A percentile compares a stretch with the other conserved stretches of the same genome.
phyloP scores from a whole-genome alignment of 805 yeast genomes.

The Saccharomycopsis malanga region DNA sequence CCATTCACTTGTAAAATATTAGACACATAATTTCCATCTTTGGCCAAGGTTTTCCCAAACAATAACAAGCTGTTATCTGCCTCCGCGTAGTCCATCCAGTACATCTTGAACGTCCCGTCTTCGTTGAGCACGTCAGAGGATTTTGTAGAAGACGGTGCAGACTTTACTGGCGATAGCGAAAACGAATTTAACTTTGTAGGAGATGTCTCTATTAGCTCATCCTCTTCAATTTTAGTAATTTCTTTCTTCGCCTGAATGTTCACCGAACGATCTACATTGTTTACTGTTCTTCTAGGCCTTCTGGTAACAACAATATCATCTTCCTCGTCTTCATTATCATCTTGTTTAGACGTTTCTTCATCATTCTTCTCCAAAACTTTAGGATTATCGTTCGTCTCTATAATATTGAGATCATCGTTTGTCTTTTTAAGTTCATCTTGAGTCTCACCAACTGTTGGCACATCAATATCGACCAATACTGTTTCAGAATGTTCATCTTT shows the following conservation, averaged over 20 bases:
- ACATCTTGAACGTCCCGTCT: slow-evolving; percentile 58
- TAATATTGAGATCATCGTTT: too few relatives aligned
- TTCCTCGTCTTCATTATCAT: slow-evolving; percentile 47
- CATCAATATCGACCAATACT: background rate
- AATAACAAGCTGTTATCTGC: slow-evolving; percentile 59
- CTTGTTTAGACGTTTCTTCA: too few relatives aligned
- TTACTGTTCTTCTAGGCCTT: slow-evolving; percentile 42
- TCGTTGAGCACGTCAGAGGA: slow-evolving; percentile 32
- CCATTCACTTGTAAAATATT: slow-evolving; percentile 72
- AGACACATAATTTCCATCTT: slow-evolving; percentile 49
- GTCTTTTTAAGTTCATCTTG: background rate
- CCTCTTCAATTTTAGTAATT: slow-evolving; percentile 2
- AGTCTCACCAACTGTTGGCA: too few relatives aligned
- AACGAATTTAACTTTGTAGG: background rate
- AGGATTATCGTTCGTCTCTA: background rate
- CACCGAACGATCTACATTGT: slow-evolving; percentile 35
- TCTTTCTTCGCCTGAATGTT: slow-evolving; percentile 32
- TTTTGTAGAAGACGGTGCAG: slow-evolving; percentile 26
- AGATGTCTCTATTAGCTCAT: slow-evolving; percentile 13
- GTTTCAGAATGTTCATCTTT: background rate
- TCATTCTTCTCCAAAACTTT: slow-evolving; percentile 9
- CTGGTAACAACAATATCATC: slow-evolving; percentile 51
- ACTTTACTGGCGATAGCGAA: background rate
- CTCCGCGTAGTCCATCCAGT: slow-evolving; percentile 87
- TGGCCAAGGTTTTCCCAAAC: slow-evolving; percentile 71